Evolutionary conservation across 1,284 basidiomycete species (phyloP).

Genomic region (Rhizoctonia solani): DNA sequence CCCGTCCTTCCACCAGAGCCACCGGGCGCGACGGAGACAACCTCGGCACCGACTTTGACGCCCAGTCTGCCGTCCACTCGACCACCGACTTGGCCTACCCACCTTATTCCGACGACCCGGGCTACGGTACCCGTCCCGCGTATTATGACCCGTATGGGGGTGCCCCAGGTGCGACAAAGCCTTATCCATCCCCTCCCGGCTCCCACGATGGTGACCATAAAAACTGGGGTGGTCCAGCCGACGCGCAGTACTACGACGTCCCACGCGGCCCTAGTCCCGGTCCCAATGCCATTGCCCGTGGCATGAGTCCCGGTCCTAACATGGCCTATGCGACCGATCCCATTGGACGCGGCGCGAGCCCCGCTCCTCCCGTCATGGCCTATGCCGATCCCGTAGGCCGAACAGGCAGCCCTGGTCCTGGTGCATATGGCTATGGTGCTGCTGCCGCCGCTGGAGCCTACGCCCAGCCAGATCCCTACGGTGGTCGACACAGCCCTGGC

Average conservation of each 20-base stretch:
- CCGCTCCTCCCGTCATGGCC: constrained; percentile 39
- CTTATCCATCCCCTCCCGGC: constrained; percentile 21
- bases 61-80: constrained; percentile 32
- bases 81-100: constrained; percentile 32
- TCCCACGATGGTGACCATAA: constrained; percentile 30
- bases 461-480: constrained; percentile 4
- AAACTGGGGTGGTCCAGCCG: constrained; percentile 24
- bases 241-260: background rate
- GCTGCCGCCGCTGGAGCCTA: constrained; percentile 56
- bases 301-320: constrained; percentile 18
- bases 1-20: no score
- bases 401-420: constrained; percentile 17
- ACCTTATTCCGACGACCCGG: constrained; percentile 68
- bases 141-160: constrained; percentile 53
- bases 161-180: background rate
- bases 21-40: constrained; percentile 46
- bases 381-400: constrained; percentile 19
- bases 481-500: constrained; percentile 42
- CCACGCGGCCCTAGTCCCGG: constrained; percentile 21
- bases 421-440: constrained; percentile 3
- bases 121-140: constrained; percentile 43
- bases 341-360: constrained; percentile 41
- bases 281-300: constrained; percentile 13
- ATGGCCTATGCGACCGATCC: constrained; percentile 26
- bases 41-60: constrained; percentile 45